phyloP scores from a whole-genome alignment of 2,329 filamentous ascomycete species.

The Lachnellula cervina region DNA sequence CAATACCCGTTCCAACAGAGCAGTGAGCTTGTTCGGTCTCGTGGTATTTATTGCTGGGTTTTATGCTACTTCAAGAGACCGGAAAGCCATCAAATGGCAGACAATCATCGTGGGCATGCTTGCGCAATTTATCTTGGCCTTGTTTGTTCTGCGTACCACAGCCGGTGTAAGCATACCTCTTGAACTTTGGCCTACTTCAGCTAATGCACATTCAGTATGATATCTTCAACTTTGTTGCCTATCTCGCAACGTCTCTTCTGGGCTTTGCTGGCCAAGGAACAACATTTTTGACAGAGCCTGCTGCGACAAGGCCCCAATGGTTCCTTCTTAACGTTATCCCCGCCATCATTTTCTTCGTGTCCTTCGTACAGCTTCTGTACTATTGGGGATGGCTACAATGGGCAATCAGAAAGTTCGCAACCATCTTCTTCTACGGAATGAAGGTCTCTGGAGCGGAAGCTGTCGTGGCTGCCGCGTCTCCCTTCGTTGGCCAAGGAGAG shows the following conservation, averaged over 20 bases:
- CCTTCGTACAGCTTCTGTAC: constrained; percentile 82
- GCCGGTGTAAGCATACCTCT: constrained; percentile 46
- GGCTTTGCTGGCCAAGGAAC: constrained; percentile 72
- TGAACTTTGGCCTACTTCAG: neutral
- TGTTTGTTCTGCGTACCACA: constrained; percentile 78
- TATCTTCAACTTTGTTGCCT: constrained; percentile 86
- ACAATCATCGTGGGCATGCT: constrained; percentile 87
- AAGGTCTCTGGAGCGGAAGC: constrained; percentile 85
- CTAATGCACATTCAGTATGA: constrained; percentile 48
- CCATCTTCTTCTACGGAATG: constrained; percentile 88
- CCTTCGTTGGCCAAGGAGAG: constrained; percentile 92
- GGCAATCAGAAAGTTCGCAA: constrained; percentile 82
- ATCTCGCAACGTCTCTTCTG: constrained; percentile 67
- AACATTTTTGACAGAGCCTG: constrained; percentile 58
- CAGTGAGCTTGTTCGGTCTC: constrained; percentile 75
- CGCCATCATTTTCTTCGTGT: constrained; percentile 93
- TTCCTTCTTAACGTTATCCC: constrained; percentile 81
- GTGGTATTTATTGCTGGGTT: constrained; percentile 63
- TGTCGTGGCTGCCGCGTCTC: constrained; percentile 87
- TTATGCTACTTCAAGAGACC: constrained; percentile 66
- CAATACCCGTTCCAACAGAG: constrained; percentile 77
- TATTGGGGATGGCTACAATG: constrained; percentile 79
- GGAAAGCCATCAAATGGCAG: constrained; percentile 62
- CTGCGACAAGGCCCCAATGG: constrained; percentile 45
- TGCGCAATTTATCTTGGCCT: constrained; percentile 78